Conservation (phyloP, 169 alveolate genomes). For the Cryptosporidium xiaoi region DNA sequence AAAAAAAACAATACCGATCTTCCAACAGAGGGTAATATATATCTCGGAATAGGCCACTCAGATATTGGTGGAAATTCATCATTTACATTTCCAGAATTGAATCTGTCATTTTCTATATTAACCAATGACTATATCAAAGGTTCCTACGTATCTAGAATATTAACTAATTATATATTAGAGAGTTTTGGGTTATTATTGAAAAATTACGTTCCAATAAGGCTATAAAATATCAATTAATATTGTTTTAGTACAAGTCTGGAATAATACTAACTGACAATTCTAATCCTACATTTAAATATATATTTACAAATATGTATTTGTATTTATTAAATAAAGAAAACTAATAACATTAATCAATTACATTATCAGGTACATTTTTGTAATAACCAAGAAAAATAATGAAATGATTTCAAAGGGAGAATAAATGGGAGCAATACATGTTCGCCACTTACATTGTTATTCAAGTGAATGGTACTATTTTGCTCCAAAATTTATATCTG, state of each 20-base stretch:
- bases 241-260: background rate
- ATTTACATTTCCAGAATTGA: constrained; percentile 78
- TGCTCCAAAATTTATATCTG: background rate
- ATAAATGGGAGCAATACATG: no score
- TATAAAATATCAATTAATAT: background rate
- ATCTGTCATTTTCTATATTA: constrained; percentile 76
- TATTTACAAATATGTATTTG: background rate
- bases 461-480: background rate
- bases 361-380: background rate
- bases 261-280: background rate
- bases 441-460: background rate
- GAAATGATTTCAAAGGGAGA: no score
- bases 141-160: constrained; percentile 56
- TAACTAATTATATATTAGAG: constrained; percentile 13
- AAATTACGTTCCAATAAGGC: constrained; percentile 32
- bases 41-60: constrained; percentile 77
- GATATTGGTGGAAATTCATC: constrained; percentile 78
- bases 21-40: constrained; percentile 8
- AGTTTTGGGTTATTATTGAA: constrained; percentile 29
- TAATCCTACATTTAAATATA: background rate
- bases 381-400: no score
- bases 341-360: no score
- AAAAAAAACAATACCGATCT: background rate
- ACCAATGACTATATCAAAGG: constrained; percentile 78
- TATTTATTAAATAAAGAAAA: no score